Evolutionary conservation across 345 rosid species (phyloP).

Genomic region (Rhodamnia rubescens): DNA sequence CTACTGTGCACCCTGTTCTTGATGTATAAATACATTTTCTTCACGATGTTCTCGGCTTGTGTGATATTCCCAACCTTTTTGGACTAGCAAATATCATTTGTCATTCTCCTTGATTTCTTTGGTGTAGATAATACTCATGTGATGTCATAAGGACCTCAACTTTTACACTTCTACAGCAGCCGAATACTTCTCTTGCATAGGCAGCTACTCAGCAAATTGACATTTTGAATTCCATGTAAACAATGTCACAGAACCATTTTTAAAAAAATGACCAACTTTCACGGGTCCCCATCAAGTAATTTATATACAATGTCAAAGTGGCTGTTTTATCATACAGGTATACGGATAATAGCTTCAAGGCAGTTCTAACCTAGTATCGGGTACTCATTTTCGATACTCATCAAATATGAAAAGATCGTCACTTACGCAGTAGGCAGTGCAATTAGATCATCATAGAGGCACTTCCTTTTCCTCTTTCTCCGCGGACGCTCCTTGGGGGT

Average conservation of each 20-base stretch:
- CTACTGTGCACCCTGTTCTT: neutral
- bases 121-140: neutral
- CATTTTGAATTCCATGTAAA: neutral
- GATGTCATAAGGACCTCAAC: neutral
- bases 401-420: neutral
- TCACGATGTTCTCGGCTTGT: neutral
- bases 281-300: neutral
- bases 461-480: constrained; percentile 42
- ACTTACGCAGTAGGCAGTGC: constrained; percentile 63
- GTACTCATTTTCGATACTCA: neutral
- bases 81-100: neutral
- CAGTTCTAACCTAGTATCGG: neutral
- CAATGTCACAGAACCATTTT: neutral
- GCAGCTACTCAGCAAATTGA: neutral
- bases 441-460: constrained; percentile 42
- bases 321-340: neutral
- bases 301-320: neutral
- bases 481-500: constrained; percentile 43
- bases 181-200: neutral
- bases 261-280: neutral
- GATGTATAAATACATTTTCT: neutral
- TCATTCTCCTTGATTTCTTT: neutral
- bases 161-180: neutral
- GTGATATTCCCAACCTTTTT: neutral
- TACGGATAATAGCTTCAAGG: neutral